A percentile compares a stretch with the other conserved stretches of the same genome.
These are phyloP conservation scores for Fusarium nanum DNA, from an alignment of 2,329 filamentous ascomycete species.

Conservation along the genomic window DNA sequence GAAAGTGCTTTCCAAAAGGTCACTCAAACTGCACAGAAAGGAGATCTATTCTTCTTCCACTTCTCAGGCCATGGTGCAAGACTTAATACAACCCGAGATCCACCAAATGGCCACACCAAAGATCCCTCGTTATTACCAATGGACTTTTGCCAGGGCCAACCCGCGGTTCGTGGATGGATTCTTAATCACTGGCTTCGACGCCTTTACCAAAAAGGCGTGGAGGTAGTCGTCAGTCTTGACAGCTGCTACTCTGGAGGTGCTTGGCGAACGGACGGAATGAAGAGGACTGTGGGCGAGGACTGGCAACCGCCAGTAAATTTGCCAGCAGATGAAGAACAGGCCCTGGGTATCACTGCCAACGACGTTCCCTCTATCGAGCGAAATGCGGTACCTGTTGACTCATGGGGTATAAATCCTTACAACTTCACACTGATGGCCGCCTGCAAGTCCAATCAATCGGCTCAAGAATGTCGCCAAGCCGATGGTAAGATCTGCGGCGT, in stretches of 20 bases:
- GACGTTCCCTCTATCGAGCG: background rate
- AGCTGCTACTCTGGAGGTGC: slow-evolving; percentile 18
- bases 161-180: slow-evolving; percentile 16
- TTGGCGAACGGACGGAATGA: slow-evolving; percentile 1
- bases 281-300: background rate
- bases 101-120: background rate
- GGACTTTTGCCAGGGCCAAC: slow-evolving; percentile 7
- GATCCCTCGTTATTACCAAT: slow-evolving; percentile 17
- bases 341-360: background rate
- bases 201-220: slow-evolving; percentile 10
- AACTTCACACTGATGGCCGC: slow-evolving; percentile 22
- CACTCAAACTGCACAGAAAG: background rate
- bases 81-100: background rate
- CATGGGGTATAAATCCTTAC: slow-evolving; percentile 15
- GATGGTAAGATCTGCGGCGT: background rate
- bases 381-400: background rate
- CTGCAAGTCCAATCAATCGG: slow-evolving; percentile 6
- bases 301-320: background rate
- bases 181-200: slow-evolving; percentile 15
- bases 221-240: slow-evolving; percentile 16
- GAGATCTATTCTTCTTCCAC: slow-evolving; percentile 25
- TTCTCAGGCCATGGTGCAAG: slow-evolving; percentile 17
- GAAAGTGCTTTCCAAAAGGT: slow-evolving; percentile 1
- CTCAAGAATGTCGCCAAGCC: background rate
- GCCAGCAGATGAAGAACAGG: background rate